phyloP scores from a whole-genome alignment of 805 yeast genomes.

The Kluyveromyces aestuarii region DNA sequence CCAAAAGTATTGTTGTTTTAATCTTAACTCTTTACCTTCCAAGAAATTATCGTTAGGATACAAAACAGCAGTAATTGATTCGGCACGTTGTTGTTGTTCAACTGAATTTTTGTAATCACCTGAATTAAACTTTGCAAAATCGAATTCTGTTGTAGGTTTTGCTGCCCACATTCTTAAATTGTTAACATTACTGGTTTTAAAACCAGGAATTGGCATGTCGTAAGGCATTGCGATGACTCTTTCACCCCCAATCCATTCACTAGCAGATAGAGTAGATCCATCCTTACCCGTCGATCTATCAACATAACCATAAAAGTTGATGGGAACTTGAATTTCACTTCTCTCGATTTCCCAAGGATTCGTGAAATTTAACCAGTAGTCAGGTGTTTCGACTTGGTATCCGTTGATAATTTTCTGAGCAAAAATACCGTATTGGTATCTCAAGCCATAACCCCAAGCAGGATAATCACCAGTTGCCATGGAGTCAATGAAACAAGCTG shows the following conservation, averaged over 20 bases:
- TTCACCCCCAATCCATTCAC: constrained; percentile 85
- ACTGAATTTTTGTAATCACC: constrained; percentile 89
- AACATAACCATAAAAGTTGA: constrained; percentile 81
- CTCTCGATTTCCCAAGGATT: constrained; percentile 94
- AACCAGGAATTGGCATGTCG: constrained; percentile 92
- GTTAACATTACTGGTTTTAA: constrained; percentile 71
- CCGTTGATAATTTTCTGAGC: constrained; percentile 85
- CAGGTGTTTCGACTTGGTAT: constrained; percentile 90
- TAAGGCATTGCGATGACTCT: constrained; percentile 82
- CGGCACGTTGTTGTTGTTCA: constrained; percentile 77
- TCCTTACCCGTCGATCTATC: constrained; percentile 43
- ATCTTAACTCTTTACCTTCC: constrained; percentile 81
- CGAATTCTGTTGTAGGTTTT: constrained; percentile 83
- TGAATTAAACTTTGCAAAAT: constrained; percentile 79
- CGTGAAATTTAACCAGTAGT: constrained; percentile 81
- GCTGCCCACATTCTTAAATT: constrained; percentile 88
- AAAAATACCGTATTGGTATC: constrained; percentile 90
- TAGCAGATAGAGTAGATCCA: constrained; percentile 43
- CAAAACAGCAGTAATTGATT: constrained; percentile 83
- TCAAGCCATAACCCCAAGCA: constrained; percentile 94
- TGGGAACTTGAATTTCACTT: constrained; percentile 77
- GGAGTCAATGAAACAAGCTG: constrained; percentile 90
- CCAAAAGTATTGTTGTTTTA: constrained; percentile 96
- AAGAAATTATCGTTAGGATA: constrained; percentile 93
- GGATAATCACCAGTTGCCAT: constrained; percentile 78